Percentiles rank a stretch among this genome's conserved stretches.
phyloP scores from a whole-genome alignment of 371 early-diverging fungal species.

The Mortierella sp. region DNA sequence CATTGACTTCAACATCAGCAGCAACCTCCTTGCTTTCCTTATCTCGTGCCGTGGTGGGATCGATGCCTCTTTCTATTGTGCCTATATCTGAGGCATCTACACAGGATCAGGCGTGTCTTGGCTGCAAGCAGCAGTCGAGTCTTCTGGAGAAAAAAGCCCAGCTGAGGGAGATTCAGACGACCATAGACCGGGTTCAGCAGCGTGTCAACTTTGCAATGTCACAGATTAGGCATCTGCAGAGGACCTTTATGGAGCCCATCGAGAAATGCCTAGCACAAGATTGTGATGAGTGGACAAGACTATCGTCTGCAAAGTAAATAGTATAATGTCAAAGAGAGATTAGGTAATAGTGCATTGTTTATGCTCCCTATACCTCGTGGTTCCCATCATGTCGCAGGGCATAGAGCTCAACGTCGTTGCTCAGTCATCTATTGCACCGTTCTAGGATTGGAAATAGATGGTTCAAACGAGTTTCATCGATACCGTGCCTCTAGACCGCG shows the following conservation, averaged over 20 bases:
- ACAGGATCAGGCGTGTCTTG: conserved; percentile 4
- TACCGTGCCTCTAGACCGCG: too few species aligned
- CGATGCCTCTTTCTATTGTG: not conserved
- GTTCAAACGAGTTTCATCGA: too few species aligned
- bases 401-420: too few species aligned
- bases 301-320: not conserved
- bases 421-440: too few species aligned
- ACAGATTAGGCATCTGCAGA: conserved; percentile 1
- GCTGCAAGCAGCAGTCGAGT: not conserved
- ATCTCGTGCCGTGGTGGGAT: too few species aligned
- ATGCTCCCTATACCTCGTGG: too few species aligned
- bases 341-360: too few species aligned
- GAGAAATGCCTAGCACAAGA: conserved; percentile 3
- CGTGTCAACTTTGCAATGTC: not conserved
- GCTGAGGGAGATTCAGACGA: not conserved
- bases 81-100: not conserved
- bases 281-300: not conserved
- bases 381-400: too few species aligned
- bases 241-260: conserved; percentile 7
- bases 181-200: conserved; percentile 1
- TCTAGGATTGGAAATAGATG: too few species aligned
- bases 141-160: not conserved
- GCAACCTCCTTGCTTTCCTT: too few species aligned
- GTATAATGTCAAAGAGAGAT: too few species aligned
- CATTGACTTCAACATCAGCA: not conserved